Evolutionary conservation across 805 yeast species (phyloP).

Genomic region (Candida maltosa): DNA sequence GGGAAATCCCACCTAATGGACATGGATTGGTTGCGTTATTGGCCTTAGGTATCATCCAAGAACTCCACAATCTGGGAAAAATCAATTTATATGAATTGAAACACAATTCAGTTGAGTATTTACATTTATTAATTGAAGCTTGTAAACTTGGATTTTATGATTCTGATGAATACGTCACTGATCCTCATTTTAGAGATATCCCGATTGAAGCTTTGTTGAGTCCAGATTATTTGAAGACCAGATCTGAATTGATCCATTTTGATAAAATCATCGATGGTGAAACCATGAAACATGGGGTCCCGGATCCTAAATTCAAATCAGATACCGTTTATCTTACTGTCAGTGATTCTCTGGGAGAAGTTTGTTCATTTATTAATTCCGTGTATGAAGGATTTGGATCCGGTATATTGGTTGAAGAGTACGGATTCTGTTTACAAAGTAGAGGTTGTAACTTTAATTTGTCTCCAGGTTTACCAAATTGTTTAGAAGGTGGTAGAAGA

Average conservation of each 20-base stretch:
- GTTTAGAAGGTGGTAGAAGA: constrained; percentile 65
- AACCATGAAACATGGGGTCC: constrained; percentile 48
- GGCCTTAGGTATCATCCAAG: constrained; percentile 63
- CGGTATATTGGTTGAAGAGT: constrained; percentile 59
- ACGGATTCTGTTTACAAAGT: constrained; percentile 71
- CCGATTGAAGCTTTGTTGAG: constrained; percentile 44
- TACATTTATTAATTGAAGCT: constrained; percentile 69
- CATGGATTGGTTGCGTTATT: constrained; percentile 76
- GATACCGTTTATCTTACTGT: constrained; percentile 73
- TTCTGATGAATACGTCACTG: constrained; percentile 71
- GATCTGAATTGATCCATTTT: constrained; percentile 46
- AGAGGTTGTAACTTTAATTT: constrained; percentile 75
- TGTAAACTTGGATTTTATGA: constrained; percentile 71
- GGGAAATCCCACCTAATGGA: constrained; percentile 87
- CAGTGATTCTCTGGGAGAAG: constrained; percentile 68
- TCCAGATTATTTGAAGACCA: constrained; percentile 45
- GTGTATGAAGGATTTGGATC: constrained; percentile 69
- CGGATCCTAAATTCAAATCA: constrained; percentile 55
- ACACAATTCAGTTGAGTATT: constrained; percentile 69
- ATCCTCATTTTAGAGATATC: constrained; percentile 43
- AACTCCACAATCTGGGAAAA: constrained; percentile 43
- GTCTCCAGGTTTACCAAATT: constrained; percentile 53
- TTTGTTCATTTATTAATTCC: constrained; percentile 78
- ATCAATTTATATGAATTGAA: constrained; percentile 40
- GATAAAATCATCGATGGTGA: constrained; percentile 39